Conservation (phyloP, 257 asterid species). For the Nicotiana benthamiana region DNA sequence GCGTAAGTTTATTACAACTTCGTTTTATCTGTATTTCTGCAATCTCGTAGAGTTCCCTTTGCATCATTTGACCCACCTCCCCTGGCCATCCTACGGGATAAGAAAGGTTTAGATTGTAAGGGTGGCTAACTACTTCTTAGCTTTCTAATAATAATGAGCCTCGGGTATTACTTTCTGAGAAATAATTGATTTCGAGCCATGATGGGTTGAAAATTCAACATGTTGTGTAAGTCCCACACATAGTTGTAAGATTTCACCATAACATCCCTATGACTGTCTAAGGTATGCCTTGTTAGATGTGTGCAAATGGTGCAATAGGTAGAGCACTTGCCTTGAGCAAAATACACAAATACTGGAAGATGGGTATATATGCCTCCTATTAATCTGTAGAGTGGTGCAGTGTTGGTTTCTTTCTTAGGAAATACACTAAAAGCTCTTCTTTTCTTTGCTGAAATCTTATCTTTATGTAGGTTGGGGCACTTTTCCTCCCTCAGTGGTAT, state of each 20-base stretch:
- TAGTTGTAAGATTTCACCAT: background rate
- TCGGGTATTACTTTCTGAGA: background rate
- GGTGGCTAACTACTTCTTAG: background rate
- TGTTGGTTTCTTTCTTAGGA: background rate
- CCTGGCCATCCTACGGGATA: background rate
- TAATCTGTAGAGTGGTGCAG: background rate
- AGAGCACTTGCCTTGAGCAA: background rate
- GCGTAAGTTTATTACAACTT: slow-evolving; percentile 52
- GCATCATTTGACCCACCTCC: background rate
- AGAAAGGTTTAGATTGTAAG: background rate
- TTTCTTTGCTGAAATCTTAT: background rate
- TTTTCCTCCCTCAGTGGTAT: background rate
- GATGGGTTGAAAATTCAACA: background rate
- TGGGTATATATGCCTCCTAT: background rate
- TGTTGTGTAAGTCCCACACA: background rate
- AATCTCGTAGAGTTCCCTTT: background rate
- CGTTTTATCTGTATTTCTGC: background rate
- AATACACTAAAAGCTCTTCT: background rate
- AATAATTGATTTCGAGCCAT: background rate
- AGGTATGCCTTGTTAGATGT: background rate
- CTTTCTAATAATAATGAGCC: background rate
- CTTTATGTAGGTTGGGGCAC: background rate
- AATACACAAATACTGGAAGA: background rate
- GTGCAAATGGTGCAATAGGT: background rate
- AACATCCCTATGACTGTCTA: background rate